Percentiles rank a stretch among this genome's conserved stretches.
phyloP scores from a whole-genome alignment of 768 basidiomycete genomes.

The Tylopilus plumbeoviolaceoides region DNA sequence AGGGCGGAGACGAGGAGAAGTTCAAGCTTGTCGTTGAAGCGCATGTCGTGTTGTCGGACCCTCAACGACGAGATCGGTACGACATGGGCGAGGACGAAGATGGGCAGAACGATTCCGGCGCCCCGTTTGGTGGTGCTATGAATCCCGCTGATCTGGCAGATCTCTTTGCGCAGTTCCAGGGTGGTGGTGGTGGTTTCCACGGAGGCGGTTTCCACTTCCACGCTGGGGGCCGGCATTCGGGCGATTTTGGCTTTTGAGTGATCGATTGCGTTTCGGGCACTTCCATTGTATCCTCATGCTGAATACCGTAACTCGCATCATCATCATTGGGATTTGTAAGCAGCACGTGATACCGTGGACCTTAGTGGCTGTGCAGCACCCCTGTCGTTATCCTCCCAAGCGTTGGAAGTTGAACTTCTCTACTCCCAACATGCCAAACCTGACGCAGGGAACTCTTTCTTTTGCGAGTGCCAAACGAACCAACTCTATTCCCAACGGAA shows the following conservation, averaged over 20 bases:
- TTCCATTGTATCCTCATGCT: not conserved
- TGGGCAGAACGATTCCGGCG: constrained; percentile 45
- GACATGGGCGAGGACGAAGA: constrained; percentile 84
- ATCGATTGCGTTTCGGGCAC: not conserved
- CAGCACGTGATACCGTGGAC: constrained; percentile 6
- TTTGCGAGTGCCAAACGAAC: constrained; percentile 48
- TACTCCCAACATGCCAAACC: constrained; percentile 7
- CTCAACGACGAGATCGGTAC: constrained; percentile 66
- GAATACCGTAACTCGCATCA: constrained; percentile 13
- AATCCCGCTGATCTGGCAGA: constrained; percentile 54
- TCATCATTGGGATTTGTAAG: not conserved
- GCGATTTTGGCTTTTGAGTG: constrained; percentile 21
- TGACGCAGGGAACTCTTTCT: constrained; percentile 44
- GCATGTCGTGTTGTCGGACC: constrained; percentile 76
- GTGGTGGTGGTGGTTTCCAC: constrained; percentile 28
- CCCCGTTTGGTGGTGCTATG: constrained; percentile 37
- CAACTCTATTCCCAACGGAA: constrained; percentile 22
- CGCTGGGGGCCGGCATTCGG: constrained; percentile 1
- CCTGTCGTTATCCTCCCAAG: constrained; percentile 16
- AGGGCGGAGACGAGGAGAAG: constrained; percentile 94
- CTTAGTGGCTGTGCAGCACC: constrained; percentile 8
- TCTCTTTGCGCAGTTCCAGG: constrained; percentile 61
- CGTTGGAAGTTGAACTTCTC: not conserved
- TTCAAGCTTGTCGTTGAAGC: constrained; percentile 91
- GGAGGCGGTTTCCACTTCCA: constrained; percentile 32